phyloP scores from a whole-genome alignment of 2,329 filamentous ascomycete species.

The Stromatinia cepivora region DNA sequence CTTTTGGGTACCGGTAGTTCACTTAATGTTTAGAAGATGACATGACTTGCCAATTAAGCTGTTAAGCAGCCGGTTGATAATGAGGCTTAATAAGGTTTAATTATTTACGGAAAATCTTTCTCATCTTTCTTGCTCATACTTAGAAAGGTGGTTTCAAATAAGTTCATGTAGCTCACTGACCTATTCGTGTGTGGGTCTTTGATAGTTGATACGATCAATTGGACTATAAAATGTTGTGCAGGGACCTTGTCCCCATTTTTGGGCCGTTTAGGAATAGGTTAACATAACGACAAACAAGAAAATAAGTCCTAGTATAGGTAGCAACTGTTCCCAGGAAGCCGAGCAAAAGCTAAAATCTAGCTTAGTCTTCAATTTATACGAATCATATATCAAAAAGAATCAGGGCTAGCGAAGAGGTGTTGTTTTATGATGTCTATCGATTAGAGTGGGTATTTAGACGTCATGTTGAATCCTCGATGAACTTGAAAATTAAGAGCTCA shows the following conservation, averaged over 20 bases:
- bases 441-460: background rate
- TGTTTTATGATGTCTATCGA: background rate
- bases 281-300: slow-evolving; percentile 1
- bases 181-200: background rate
- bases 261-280: background rate
- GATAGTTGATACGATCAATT: background rate
- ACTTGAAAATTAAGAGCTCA: background rate
- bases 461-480: background rate
- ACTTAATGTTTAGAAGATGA: too few relatives aligned
- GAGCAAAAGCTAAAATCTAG: background rate
- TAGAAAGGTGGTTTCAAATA: background rate
- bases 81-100: background rate
- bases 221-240: background rate
- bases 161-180: background rate
- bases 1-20: too few relatives aligned
- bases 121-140: background rate
- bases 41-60: background rate
- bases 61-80: background rate
- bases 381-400: background rate
- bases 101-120: too few relatives aligned
- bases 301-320: background rate
- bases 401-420: background rate
- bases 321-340: background rate
- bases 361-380: too few relatives aligned
- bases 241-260: slow-evolving; percentile 8